Percentiles rank a stretch among this genome's conserved stretches.
Evolutionary conservation across 805 yeast species (phyloP).

Genomic region (Zygotorulaspora danielsina): DNA sequence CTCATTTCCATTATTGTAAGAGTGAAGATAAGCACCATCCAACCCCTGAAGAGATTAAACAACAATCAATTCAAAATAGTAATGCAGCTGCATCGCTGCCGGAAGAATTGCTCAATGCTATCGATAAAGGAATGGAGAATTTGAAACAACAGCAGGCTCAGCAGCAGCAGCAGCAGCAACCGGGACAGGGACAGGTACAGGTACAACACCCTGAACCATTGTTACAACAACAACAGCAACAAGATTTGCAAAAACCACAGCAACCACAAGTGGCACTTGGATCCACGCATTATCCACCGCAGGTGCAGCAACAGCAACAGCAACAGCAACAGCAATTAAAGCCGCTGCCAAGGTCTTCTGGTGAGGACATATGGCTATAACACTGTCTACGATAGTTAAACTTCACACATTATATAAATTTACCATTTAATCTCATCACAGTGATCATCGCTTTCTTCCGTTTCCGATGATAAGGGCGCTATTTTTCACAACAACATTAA

Average conservation of each 20-base stretch:
- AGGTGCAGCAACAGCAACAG: constrained; percentile 24
- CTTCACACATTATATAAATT: constrained; percentile 4
- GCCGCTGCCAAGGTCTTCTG: constrained; percentile 21
- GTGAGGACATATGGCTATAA: constrained; percentile 29
- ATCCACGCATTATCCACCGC: constrained; percentile 24
- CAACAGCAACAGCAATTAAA: constrained; percentile 21
- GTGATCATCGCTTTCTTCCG: constrained; percentile 1
- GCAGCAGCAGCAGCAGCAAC: constrained; percentile 17
- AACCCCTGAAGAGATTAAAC: constrained; percentile 34
- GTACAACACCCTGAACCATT: constrained; percentile 14
- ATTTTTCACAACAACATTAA: neutral
- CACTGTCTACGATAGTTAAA: constrained; percentile 2
- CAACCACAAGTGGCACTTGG: constrained; percentile 19
- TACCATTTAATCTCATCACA: constrained; percentile 7
- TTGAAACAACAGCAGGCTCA: constrained; percentile 26
- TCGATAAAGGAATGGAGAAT: constrained; percentile 33
- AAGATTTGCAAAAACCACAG: constrained; percentile 16
- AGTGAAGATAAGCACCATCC: constrained; percentile 34
- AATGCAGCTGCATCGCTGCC: constrained; percentile 28
- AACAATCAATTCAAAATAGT: constrained; percentile 28
- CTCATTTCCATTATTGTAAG: constrained; percentile 37
- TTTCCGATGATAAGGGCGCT: constrained; percentile 5
- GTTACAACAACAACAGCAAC: constrained; percentile 18
- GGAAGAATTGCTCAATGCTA: constrained; percentile 29
- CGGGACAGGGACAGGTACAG: constrained; percentile 10